These are phyloP conservation scores for Pisolithus albus DNA, from an alignment of 768 basidiomycete species.

Conservation along the genomic window DNA sequence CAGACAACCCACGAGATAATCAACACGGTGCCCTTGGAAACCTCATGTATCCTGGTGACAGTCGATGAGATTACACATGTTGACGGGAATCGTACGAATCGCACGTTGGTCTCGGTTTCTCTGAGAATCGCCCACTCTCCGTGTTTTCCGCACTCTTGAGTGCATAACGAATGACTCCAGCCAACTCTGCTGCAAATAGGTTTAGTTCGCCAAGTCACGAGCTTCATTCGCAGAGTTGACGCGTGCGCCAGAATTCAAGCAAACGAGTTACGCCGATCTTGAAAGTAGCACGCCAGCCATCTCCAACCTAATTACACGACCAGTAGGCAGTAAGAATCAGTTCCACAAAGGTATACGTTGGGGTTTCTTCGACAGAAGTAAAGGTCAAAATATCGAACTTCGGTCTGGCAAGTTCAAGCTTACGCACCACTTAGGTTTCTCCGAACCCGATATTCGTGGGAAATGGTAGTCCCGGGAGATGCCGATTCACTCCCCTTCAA, in stretches of 20 bases:
- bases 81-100: neutral
- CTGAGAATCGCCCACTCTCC: slow-evolving; percentile 54
- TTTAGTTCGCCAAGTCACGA: slow-evolving; percentile 40
- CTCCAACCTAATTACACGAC: slow-evolving; percentile 25
- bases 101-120: slow-evolving; percentile 42
- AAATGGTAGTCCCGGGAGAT: too few species aligned
- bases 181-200: slow-evolving; percentile 44
- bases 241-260: slow-evolving; percentile 44
- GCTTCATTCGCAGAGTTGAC: slow-evolving; percentile 1
- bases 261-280: slow-evolving; percentile 40
- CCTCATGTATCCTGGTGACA: slow-evolving; percentile 35
- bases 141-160: slow-evolving; percentile 41
- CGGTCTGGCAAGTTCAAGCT: too few species aligned
- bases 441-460: too few species aligned
- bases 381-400: too few species aligned
- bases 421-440: too few species aligned
- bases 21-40: slow-evolving; percentile 55
- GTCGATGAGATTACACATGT: neutral
- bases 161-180: slow-evolving; percentile 34
- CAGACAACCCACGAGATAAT: slow-evolving; percentile 47
- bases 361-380: too few species aligned
- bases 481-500: too few species aligned
- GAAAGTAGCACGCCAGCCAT: slow-evolving; percentile 41
- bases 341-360: too few species aligned
- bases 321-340: neutral